phyloP scores from a whole-genome alignment of 177 flowering plant species.

The Vitis hybrid region DNA sequence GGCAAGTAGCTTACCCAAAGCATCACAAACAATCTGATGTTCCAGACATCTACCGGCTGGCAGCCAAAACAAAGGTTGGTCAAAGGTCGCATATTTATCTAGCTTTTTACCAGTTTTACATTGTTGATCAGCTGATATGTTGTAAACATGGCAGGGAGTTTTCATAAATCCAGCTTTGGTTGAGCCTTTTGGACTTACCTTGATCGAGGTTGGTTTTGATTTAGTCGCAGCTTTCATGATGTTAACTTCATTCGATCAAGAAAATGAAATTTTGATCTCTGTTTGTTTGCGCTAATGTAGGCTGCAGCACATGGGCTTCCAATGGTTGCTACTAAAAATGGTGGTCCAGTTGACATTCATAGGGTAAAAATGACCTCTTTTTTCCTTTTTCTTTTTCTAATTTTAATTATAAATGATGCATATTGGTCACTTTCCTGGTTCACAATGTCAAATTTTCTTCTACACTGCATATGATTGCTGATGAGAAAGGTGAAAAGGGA shows the following conservation, averaged over 20 bases:
- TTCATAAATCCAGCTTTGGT: slow-evolving; percentile 96
- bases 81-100: neutral
- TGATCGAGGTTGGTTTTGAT: slow-evolving; percentile 76
- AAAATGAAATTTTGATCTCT: neutral
- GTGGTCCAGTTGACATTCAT: slow-evolving; percentile 96
- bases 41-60: slow-evolving; percentile 91
- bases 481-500: neutral
- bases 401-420: neutral
- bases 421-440: neutral
- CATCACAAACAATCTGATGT: slow-evolving; percentile 96
- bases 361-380: slow-evolving; percentile 42
- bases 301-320: slow-evolving; percentile 99
- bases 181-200: slow-evolving; percentile 94
- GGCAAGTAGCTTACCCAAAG: slow-evolving; percentile 91
- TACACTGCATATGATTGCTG: neutral
- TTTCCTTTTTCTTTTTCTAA: neutral
- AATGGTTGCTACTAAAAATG: slow-evolving; percentile 99
- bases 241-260: neutral
- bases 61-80: slow-evolving; percentile 81
- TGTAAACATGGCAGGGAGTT: slow-evolving; percentile 72
- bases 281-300: slow-evolving; percentile 35
- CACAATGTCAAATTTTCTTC: neutral
- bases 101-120: slow-evolving; percentile 1
- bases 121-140: slow-evolving; percentile 15
- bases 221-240: neutral